Evolutionary conservation across 2,329 filamentous ascomycete genomes (phyloP).

Genomic region (Trichophyton simii): DNA sequence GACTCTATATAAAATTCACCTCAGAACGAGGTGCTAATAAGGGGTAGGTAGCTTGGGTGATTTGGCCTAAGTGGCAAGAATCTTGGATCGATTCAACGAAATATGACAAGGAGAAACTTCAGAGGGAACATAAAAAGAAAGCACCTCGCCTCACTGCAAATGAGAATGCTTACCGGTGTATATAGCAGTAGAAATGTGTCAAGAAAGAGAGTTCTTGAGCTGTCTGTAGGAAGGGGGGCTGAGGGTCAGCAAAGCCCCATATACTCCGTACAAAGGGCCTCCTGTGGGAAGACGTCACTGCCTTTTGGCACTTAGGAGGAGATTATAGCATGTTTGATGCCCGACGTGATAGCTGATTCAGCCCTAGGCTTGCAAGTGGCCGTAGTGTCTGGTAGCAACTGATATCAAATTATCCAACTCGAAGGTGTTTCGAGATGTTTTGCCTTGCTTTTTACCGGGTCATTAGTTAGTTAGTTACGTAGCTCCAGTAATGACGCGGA

Average conservation of each 20-base stretch:
- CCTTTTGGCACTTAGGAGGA: neutral
- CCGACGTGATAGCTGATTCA: neutral
- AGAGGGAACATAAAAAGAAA: neutral
- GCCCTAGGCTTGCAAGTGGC: neutral
- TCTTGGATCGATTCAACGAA: neutral
- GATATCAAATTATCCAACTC: neutral
- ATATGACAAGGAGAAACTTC: neutral
- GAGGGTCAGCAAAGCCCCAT: neutral
- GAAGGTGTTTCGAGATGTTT: neutral
- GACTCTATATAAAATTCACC: neutral
- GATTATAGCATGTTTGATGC: constrained; percentile 1
- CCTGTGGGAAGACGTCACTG: neutral
- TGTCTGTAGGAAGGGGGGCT: neutral
- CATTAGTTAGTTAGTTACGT: neutral
- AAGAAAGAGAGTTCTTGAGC: neutral
- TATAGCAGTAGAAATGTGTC: neutral
- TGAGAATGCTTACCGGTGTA: neutral
- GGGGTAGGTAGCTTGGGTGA: constrained; percentile 1
- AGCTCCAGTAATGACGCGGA: neutral
- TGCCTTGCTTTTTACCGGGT: neutral
- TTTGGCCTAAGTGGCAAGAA: constrained; percentile 12
- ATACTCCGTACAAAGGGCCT: neutral
- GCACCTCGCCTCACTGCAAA: neutral
- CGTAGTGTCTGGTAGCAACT: neutral
- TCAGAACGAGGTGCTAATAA: neutral